phyloP scores from a whole-genome alignment of 352 stramenopile species.

The Phytophthora pini region DNA sequence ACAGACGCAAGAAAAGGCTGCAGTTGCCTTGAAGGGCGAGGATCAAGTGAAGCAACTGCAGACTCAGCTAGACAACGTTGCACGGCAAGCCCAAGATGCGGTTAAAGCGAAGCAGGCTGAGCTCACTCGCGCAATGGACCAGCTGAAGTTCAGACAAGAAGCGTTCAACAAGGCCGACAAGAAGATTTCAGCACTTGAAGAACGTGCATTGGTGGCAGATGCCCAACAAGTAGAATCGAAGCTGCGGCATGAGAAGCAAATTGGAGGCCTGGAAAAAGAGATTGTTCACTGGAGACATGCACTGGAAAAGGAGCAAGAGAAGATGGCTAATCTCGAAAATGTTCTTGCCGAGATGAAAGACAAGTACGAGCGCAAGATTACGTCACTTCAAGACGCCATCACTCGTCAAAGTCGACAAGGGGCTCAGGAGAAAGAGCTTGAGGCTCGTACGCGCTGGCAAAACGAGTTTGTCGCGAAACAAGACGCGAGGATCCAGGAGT shows the following conservation, averaged over 20 bases:
- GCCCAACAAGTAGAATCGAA: constrained; percentile 52
- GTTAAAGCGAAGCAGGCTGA: constrained; percentile 67
- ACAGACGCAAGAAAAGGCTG: constrained; percentile 58
- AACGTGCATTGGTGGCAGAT: constrained; percentile 41
- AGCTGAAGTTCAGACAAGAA: constrained; percentile 71
- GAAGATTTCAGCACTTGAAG: constrained; percentile 48
- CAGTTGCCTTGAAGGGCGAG: constrained; percentile 38
- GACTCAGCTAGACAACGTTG: constrained; percentile 43
- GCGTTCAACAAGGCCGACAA: constrained; percentile 56
- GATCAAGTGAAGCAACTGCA: constrained; percentile 46
- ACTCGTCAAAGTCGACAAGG: constrained; percentile 59
- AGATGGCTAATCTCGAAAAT: constrained; percentile 32
- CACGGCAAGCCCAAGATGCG: constrained; percentile 45
- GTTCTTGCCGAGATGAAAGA: constrained; percentile 40
- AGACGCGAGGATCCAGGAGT: constrained; percentile 67
- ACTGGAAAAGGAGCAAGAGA: constrained; percentile 67
- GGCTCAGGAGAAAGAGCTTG: constrained; percentile 61
- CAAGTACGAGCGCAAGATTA: constrained; percentile 61
- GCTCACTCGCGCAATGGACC: constrained; percentile 50
- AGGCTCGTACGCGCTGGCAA: constrained; percentile 68
- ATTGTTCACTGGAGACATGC: constrained; percentile 46
- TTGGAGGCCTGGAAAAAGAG: constrained; percentile 62
- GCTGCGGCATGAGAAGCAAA: constrained; percentile 42
- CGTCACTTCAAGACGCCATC: constrained; percentile 50
- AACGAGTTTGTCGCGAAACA: constrained; percentile 75